Base-by-base conservation (phyloP, 2,329 filamentous ascomycete species). In the Hortaea werneckii region DNA sequence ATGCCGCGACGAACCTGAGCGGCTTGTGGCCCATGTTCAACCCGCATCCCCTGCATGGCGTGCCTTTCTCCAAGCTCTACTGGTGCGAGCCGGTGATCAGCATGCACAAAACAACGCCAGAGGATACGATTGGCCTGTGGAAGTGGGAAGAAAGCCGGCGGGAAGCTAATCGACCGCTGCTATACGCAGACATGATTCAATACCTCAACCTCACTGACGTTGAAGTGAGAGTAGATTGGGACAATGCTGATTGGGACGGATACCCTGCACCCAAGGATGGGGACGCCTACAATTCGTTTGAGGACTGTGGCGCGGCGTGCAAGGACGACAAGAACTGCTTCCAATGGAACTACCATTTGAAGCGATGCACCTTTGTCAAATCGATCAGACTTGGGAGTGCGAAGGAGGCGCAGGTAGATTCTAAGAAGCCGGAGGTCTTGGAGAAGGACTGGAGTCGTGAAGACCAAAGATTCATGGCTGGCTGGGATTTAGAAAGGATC, bases 71-170 rank as follows among this genome's bases (percentile, higher is more conserved):
- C 3, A 27, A 34, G 3, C 41, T 50, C 6, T 50, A 47, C 20
- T 62, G 58, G 58, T 62, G 59, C 43, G 43, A 45, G 30, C 53
- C 55, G 1, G 49, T 54, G 12, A 46, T 60, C 4, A 60, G 57
- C 8, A 47, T 53, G 28, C 54, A 58, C 32, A 35, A 35, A 35
- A 35, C 32, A 1, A 59, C 57, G 27, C 64, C 70, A 0, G 62
- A 68, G 27, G 72, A 76, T 44, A 74, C 77, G 70, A 58, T 64
- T 7, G 62, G 65, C 0, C 57, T 78, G 37, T 75, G 73, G 67
- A 65, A 67, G 46, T 79, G 70, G 65, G 65, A 67, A 51, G 60
- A 65, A 46, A 62, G 58, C 45, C 54, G 65, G 29, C 61, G 60
- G 26, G 61, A 61, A 43, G 7, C 13, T 12, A 1, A 46, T 26